A percentile compares a stretch with the other conserved stretches of the same genome.
phyloP scores from a whole-genome alignment of 176 grass and related monocot species.

The Oryza meridionalis region DNA sequence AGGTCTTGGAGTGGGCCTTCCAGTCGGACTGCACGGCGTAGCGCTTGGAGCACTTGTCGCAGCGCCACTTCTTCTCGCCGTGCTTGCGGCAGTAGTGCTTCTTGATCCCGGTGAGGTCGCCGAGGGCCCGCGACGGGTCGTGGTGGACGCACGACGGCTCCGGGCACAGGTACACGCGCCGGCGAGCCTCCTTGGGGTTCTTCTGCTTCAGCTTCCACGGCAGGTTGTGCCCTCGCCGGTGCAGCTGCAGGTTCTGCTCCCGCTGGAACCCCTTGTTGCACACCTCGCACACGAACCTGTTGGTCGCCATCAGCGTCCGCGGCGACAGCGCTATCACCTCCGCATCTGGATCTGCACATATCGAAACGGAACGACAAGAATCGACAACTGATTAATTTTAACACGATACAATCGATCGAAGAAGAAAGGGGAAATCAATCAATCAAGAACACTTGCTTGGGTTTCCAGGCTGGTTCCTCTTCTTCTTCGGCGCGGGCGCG shows the following conservation, averaged over 20 bases:
- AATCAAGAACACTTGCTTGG: slow-evolving; percentile 74
- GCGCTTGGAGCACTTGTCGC: slow-evolving; percentile 98
- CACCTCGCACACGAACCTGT: slow-evolving; percentile 98
- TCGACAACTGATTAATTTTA: background rate
- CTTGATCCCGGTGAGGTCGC: slow-evolving; percentile 96
- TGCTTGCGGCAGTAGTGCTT: slow-evolving; percentile 99
- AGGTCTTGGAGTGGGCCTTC: slow-evolving; percentile 99
- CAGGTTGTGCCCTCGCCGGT: slow-evolving; percentile 96
- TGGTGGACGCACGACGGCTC: slow-evolving; percentile 98
- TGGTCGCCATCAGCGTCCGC: slow-evolving; percentile 80
- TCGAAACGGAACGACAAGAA: background rate
- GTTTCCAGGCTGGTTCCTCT: slow-evolving; percentile 89
- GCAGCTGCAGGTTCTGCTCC: slow-evolving; percentile 99
- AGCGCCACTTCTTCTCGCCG: slow-evolving; percentile 99
- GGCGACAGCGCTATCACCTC: slow-evolving; percentile 98
- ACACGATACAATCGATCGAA: too few relatives aligned
- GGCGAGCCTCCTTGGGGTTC: slow-evolving; percentile 79
- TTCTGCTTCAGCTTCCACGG: slow-evolving; percentile 99
- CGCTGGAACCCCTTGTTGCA: slow-evolving; percentile 98
- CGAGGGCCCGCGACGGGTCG: slow-evolving; percentile 81
- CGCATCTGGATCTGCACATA: slow-evolving; percentile 74
- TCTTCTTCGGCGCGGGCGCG: slow-evolving; percentile 67
- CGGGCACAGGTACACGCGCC: slow-evolving; percentile 92
- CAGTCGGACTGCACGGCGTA: slow-evolving; percentile 99
- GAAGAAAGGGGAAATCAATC: background rate